A percentile compares a stretch with the other conserved stretches of the same genome.
phyloP scores from a whole-genome alignment of 2,329 filamentous ascomycete species.

The Penicillium sumatraense region DNA sequence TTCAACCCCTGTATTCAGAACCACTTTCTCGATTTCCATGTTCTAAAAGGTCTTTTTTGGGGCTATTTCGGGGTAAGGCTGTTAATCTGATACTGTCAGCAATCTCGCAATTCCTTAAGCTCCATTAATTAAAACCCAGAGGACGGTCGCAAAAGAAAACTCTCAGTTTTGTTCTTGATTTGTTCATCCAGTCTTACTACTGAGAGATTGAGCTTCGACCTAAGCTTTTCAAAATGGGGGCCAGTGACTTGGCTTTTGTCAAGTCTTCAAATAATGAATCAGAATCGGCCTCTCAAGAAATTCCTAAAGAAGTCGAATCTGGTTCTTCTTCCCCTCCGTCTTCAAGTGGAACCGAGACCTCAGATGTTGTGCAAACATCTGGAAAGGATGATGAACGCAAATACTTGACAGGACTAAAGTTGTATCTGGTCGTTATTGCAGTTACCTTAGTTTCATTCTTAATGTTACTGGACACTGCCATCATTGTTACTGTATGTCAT shows the following conservation, averaged over 20 bases:
- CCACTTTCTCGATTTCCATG: neutral
- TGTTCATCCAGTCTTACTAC: too few relatives aligned
- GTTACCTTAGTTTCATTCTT: slow-evolving; percentile 21
- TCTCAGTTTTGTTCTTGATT: too few relatives aligned
- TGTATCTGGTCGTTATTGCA: slow-evolving; percentile 10
- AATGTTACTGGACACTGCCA: slow-evolving; percentile 19
- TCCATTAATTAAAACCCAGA: neutral
- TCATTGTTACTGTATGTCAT: slow-evolving; percentile 22
- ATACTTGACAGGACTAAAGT: slow-evolving; percentile 20
- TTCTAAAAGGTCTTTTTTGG: neutral
- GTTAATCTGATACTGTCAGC: neutral
- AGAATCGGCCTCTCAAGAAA: neutral
- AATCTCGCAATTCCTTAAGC: neutral
- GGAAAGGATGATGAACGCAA: slow-evolving; percentile 6
- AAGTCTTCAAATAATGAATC: neutral
- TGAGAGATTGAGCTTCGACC: neutral
- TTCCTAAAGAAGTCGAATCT: neutral
- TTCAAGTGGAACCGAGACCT: neutral
- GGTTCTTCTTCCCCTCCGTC: slow-evolving; percentile 2
- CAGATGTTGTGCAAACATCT: neutral
- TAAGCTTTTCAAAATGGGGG: neutral
- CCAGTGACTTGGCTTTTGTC: neutral
- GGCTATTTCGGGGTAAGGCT: neutral
- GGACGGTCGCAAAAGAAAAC: neutral
- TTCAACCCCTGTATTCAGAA: neutral